phyloP scores from a whole-genome alignment of 2,329 filamentous ascomycete species.

The Trichoderma semiorbis region DNA sequence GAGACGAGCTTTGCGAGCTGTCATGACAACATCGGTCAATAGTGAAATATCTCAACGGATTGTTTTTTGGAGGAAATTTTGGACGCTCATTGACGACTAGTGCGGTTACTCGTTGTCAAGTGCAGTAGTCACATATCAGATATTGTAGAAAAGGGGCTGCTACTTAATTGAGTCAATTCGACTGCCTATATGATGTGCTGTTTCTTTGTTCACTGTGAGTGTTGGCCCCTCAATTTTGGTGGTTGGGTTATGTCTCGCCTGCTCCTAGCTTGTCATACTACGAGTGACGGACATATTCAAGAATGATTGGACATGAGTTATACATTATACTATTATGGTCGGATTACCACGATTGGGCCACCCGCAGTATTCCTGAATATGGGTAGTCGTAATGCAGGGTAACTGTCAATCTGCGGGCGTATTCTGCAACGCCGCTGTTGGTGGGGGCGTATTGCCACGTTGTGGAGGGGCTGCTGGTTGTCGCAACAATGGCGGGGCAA shows the following conservation, averaged over 20 bases:
- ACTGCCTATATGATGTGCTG: neutral
- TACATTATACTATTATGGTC: neutral
- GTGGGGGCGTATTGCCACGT: conserved; percentile 11
- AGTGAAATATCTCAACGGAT: conserved; percentile 13
- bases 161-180: neutral
- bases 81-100: conserved; percentile 23
- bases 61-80: conserved; percentile 24
- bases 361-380: neutral
- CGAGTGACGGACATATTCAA: neutral
- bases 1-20: neutral
- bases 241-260: neutral
- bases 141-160: neutral
- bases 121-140: neutral
- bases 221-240: neutral
- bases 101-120: neutral
- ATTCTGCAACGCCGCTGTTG: neutral
- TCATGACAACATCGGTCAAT: neutral
- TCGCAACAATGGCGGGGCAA: conserved; percentile 16
- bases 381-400: neutral
- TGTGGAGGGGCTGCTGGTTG: conserved; percentile 8
- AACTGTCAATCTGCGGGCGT: neutral
- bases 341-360: neutral
- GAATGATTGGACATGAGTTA: neutral
- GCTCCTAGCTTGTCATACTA: neutral
- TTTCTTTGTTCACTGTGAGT: neutral